Percentiles rank a stretch among this genome's conserved stretches.
These are phyloP conservation scores for Cucumis hystrix DNA, from an alignment of 306 rosid species.

Conservation along the genomic window DNA sequence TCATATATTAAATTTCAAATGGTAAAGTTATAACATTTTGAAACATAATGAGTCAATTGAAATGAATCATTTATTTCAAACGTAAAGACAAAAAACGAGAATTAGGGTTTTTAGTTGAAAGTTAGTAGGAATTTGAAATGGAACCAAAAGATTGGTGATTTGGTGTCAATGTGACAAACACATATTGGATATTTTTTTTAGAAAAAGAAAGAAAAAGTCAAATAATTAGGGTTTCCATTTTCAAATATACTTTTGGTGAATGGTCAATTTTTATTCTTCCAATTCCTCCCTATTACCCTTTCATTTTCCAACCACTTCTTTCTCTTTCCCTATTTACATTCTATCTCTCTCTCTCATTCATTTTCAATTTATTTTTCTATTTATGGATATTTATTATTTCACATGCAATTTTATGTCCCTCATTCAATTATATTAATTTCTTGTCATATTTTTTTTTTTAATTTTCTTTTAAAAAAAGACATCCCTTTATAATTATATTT, in stretches of 20 bases:
- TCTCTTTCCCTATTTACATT: neutral
- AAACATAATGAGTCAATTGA: too few species aligned
- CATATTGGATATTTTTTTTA: neutral
- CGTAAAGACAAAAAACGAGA: too few species aligned
- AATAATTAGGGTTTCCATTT: neutral
- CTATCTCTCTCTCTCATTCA: neutral
- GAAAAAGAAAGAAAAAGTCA: neutral
- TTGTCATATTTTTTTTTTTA: neutral
- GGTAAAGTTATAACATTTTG: too few species aligned
- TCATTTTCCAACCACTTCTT: neutral
- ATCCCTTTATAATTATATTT: neutral
- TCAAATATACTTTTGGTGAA: neutral
- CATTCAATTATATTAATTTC: neutral
- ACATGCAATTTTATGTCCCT: neutral
- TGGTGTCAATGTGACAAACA: neutral
- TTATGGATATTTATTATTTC: neutral
- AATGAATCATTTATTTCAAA: too few species aligned
- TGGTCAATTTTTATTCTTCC: neutral
- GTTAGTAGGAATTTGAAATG: neutral
- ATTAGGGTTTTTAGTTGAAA: neutral
- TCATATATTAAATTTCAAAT: too few species aligned
- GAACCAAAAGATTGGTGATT: neutral
- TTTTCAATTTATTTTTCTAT: neutral
- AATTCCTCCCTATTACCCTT: neutral
- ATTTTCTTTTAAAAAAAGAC: neutral